Percentiles rank a stretch among this genome's conserved stretches.
These are phyloP conservation scores for Alternaria burnsii DNA, from an alignment of 2,329 filamentous ascomycete genomes.

Conservation along the genomic window DNA sequence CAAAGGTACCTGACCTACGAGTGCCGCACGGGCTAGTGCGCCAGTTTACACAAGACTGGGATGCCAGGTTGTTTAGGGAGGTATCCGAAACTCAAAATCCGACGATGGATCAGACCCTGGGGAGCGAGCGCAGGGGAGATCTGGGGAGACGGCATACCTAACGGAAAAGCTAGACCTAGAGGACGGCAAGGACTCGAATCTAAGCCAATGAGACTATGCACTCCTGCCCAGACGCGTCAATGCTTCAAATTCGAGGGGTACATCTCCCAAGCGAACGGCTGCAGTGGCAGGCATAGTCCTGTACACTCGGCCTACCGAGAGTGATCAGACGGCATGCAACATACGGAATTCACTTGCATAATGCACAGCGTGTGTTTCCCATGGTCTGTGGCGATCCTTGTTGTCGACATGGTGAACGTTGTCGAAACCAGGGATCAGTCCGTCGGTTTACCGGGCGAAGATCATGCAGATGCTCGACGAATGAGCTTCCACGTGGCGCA, in stretches of 20 bases:
- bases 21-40: not conserved
- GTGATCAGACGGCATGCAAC: not conserved
- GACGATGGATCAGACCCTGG: constrained; percentile 6
- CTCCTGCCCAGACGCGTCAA: not conserved
- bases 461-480: constrained; percentile 6
- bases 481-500: not conserved
- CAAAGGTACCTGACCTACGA: constrained; percentile 1
- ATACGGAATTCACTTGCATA: constrained; percentile 1
- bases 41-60: constrained; percentile 1
- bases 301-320: not conserved
- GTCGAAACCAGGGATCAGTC: not conserved
- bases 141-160: constrained; percentile 3
- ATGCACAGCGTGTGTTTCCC: not conserved
- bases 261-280: not conserved
- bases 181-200: constrained; percentile 1
- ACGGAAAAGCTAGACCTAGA: constrained; percentile 10
- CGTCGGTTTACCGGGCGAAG: not conserved
- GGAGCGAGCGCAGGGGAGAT: not conserved
- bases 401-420: not conserved
- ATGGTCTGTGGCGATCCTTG: not conserved
- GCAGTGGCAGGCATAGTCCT: not conserved
- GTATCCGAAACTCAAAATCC: constrained; percentile 11
- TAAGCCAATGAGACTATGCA: not conserved
- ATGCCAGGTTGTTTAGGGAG: not conserved
- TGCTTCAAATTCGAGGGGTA: not conserved